These are phyloP conservation scores for Paecilomyces niveus DNA, from an alignment of 2,329 filamentous ascomycete species.

Conservation along the genomic window DNA sequence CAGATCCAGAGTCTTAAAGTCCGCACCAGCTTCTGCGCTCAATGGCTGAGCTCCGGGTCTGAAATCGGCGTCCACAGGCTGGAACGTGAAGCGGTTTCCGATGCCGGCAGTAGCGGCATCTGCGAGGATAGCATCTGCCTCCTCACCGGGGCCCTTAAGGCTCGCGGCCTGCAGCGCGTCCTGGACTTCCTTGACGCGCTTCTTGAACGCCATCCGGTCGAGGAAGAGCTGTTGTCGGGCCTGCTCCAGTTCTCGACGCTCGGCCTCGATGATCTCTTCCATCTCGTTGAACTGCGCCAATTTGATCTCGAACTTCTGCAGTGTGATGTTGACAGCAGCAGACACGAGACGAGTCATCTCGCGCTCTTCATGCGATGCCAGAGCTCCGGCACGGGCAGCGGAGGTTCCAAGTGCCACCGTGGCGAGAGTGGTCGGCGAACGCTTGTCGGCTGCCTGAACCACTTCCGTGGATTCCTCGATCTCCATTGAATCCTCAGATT, in stretches of 20 bases:
- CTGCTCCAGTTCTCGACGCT: constrained; percentile 85
- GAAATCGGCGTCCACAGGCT: constrained; percentile 22
- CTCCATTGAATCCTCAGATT: constrained; percentile 55
- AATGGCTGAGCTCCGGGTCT: constrained; percentile 30
- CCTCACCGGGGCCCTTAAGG: constrained; percentile 35
- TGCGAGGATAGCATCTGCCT: constrained; percentile 28
- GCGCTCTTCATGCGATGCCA: constrained; percentile 93
- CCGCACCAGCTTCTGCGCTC: constrained; percentile 32
- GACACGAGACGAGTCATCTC: constrained; percentile 93
- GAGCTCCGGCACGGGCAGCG: constrained; percentile 75
- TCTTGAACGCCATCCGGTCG: constrained; percentile 83
- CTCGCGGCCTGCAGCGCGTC: constrained; percentile 52
- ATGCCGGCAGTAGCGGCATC: constrained; percentile 27
- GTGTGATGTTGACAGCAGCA: constrained; percentile 83
- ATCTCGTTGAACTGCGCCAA: constrained; percentile 94
- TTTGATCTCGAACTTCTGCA: constrained; percentile 94
- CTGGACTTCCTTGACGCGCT: constrained; percentile 75
- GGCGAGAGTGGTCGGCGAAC: constrained; percentile 43
- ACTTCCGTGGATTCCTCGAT: constrained; percentile 37
- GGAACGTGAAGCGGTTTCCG: constrained; percentile 36
- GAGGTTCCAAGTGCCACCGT: constrained; percentile 80
- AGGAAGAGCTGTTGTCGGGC: constrained; percentile 89
- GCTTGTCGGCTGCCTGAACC: constrained; percentile 37
- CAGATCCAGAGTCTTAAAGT: constrained; percentile 37
- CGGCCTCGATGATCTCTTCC: constrained; percentile 83